These are phyloP conservation scores for Barnettozyma pratensis DNA, from an alignment of 805 yeast genomes.

Conservation along the genomic window DNA sequence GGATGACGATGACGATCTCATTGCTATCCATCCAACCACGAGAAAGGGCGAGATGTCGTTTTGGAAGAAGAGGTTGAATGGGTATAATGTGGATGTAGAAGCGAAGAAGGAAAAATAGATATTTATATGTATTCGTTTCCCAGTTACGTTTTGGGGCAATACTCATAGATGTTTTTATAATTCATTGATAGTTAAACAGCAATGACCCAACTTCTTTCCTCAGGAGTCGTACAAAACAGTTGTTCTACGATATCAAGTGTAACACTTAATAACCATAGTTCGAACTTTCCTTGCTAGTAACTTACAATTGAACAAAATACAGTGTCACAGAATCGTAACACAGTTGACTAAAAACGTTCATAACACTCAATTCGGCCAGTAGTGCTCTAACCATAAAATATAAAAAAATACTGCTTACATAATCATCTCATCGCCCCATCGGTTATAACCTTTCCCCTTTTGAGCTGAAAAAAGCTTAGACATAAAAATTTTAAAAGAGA, in stretches of 20 bases:
- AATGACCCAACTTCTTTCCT: too few relatives aligned
- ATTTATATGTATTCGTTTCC: too few relatives aligned
- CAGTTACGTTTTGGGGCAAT: too few relatives aligned
- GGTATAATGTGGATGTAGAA: neutral
- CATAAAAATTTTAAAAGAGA: neutral
- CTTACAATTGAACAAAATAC: too few relatives aligned
- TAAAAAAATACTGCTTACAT: too few relatives aligned
- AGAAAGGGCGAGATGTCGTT: conserved; percentile 18
- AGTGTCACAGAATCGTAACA: too few relatives aligned
- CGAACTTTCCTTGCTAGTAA: too few relatives aligned
- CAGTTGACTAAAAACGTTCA: too few relatives aligned
- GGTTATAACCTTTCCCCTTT: conserved; percentile 1
- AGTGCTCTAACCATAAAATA: too few relatives aligned
- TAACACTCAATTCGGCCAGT: too few relatives aligned
- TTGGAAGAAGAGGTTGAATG: conserved; percentile 23
- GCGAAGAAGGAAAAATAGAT: neutral
- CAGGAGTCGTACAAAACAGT: too few relatives aligned
- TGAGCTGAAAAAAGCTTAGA: neutral
- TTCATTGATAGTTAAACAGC: neutral
- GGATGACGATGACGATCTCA: conserved; percentile 19
- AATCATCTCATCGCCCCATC: conserved; percentile 4
- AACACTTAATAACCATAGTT: neutral
- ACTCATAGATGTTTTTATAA: too few relatives aligned
- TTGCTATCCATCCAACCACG: conserved; percentile 25
- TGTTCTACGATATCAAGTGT: neutral